Evolutionary conservation across 805 yeast genomes (phyloP).

Genomic region (Starmerella stigmatis): DNA sequence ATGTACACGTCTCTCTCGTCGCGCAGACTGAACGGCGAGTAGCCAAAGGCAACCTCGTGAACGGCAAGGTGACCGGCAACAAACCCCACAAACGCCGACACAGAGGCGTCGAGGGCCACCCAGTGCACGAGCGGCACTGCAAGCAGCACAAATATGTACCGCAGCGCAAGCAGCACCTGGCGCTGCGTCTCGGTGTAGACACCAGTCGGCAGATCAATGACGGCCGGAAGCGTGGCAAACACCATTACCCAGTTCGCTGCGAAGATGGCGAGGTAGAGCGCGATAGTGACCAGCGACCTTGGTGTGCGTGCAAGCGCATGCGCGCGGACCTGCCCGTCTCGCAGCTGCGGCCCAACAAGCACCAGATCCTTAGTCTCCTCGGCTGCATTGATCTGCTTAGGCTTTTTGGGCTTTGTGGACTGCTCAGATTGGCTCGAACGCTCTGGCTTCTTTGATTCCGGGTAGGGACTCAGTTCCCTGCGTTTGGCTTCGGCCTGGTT

Average conservation of each 20-base stretch:
- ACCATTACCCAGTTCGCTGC: neutral
- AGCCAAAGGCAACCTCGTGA: neutral
- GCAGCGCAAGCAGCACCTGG: constrained; percentile 1
- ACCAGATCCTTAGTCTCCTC: too few relatives aligned
- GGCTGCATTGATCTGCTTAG: too few relatives aligned
- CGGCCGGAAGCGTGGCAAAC: constrained; percentile 1
- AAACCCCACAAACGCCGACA: neutral
- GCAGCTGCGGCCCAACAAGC: too few relatives aligned
- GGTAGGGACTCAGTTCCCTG: neutral
- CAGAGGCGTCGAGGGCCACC: neutral
- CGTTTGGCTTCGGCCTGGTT: neutral
- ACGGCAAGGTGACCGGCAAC: neutral
- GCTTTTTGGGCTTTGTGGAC: too few relatives aligned
- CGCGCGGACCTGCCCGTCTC: too few relatives aligned
- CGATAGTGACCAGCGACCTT: neutral
- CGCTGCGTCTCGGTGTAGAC: neutral
- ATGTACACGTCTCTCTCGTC: constrained; percentile 1
- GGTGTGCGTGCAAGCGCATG: neutral
- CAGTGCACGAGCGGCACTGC: constrained; percentile 1
- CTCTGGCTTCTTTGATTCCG: too few relatives aligned
- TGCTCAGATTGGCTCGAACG: too few relatives aligned
- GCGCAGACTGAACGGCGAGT: neutral
- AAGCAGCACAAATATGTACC: neutral
- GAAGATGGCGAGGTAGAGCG: neutral
- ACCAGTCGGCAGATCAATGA: neutral